Evolutionary conservation across 805 yeast genomes (phyloP), one percentile per base, ranked within the genome.

Genomic region (Starmerella davenportii): DNA sequence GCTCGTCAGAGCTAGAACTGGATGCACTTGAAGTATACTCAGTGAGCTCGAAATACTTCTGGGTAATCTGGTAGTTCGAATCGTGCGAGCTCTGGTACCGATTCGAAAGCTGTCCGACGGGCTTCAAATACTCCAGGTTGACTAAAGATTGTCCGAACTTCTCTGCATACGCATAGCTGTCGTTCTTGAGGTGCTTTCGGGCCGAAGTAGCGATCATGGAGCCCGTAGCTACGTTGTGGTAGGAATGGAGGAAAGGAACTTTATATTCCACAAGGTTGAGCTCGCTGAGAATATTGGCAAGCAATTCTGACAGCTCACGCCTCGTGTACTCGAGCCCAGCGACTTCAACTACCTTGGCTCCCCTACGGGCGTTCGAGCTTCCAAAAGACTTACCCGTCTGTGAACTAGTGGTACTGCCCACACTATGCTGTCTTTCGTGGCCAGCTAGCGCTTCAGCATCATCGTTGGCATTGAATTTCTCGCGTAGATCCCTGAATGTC

Each of bases 141-240:
- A 79, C 58, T 43, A 80, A 62, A 46, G 74, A 80, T 56, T 79
- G 87, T 16, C 93, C 93, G 55, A 79, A 72, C 27, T 52, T 53
- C 56, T 82, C 93, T 8, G 80, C 76, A 47, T 66, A 68, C 15
- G 70, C 79, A 20, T 74, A 59, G 48, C 69, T 66, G 13, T 54
- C 51, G 34, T 65, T 59, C 9, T 65, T 60, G 37, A 73, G 56
- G 44, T 68, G 66, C 40, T 65, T 65, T 36, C 72, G 64, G 17
- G 76, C 53, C 70, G 78, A 74, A 35, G 67, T 63, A 1, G 75
- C 70, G 19, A 78, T 70, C 5, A 66, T 60, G 3, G 72, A 64
- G 9, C 87, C 87, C 0, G 72, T 62, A 4, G 75, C 68, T 1
- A 73, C 75, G 44, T 71, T 65, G 29, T 65, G 61, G 51, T 77